Conservation (phyloP, 768 basidiomycete genomes). For the Strobilomyces confusus region DNA sequence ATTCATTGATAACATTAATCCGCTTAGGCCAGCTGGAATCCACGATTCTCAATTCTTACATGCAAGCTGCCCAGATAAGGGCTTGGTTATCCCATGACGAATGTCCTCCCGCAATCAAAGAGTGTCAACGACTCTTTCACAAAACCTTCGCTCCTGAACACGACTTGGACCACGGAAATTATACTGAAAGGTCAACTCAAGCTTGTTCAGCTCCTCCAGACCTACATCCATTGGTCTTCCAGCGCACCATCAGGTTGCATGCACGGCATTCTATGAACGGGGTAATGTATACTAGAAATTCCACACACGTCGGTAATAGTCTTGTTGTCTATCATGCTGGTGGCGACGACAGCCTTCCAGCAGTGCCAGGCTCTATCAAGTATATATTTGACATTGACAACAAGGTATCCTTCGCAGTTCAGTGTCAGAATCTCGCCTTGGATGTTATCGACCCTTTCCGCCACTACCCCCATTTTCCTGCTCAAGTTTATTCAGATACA, state of each 20-base stretch:
- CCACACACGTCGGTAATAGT: not conserved
- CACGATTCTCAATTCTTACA: not conserved
- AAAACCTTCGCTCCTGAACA: slow-evolving; percentile 5
- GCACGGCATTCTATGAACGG: not conserved
- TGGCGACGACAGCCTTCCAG: not conserved
- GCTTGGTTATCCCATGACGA: not conserved
- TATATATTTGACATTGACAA: not conserved
- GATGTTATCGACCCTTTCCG: not conserved
- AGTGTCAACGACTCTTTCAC: not conserved
- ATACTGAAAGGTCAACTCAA: not conserved
- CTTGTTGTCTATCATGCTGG: not conserved
- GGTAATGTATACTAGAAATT: not conserved
- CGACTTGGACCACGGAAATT: not conserved
- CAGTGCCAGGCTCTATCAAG: not conserved
- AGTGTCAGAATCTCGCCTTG: not conserved
- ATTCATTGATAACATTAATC: not conserved
- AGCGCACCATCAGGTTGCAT: not conserved
- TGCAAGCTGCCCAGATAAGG: not conserved
- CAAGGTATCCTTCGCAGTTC: not conserved
- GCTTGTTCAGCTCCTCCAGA: not conserved
- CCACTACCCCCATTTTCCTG: slow-evolving; percentile 1
- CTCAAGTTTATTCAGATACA: not conserved
- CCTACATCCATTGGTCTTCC: not conserved
- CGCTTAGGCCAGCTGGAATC: not conserved
- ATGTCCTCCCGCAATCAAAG: not conserved